These are phyloP conservation scores for Boletus hoseneyae DNA, from an alignment of 1,284 basidiomycete genomes.

Conservation along the genomic window DNA sequence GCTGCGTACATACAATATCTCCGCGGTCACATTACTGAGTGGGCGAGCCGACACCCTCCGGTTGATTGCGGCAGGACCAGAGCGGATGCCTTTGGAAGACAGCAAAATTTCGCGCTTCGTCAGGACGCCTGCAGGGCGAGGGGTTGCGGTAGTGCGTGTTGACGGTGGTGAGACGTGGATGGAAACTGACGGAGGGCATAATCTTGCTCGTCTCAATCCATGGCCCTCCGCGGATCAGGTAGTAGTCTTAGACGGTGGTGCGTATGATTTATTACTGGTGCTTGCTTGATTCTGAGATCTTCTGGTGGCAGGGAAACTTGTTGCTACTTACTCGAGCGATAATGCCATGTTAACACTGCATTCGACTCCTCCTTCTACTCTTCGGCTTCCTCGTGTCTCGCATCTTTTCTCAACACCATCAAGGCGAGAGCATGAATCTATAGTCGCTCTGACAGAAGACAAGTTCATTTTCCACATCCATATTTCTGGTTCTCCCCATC, in stretches of 20 bases:
- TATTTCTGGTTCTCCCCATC: constrained; percentile 31
- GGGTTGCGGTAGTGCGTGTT: constrained; percentile 60
- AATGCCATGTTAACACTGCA: constrained; percentile 47
- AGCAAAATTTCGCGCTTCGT: constrained; percentile 57
- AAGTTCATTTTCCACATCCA: constrained; percentile 53
- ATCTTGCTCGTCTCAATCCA: constrained; percentile 41
- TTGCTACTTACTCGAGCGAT: constrained; percentile 39
- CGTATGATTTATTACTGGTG: constrained; percentile 20
- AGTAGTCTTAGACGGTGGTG: constrained; percentile 64
- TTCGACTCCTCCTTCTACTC: constrained; percentile 41
- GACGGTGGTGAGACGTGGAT: constrained; percentile 64
- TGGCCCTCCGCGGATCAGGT: constrained; percentile 60
- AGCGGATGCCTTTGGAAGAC: constrained; percentile 45
- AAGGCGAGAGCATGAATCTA: constrained; percentile 45
- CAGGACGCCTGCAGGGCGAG: constrained; percentile 72
- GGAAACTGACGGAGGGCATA: constrained; percentile 43
- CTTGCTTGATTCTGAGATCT: not conserved
- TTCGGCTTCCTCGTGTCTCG: constrained; percentile 50
- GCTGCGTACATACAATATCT: constrained; percentile 54
- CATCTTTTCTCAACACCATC: constrained; percentile 64
- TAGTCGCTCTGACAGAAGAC: constrained; percentile 59
- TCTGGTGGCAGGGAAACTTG: constrained; percentile 28
- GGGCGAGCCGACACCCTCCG: constrained; percentile 51
- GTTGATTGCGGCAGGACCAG: constrained; percentile 37
- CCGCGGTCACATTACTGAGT: constrained; percentile 57